Conservation (phyloP, 192 early-diverging fungal genomes). For the Coemansia sp. region DNA sequence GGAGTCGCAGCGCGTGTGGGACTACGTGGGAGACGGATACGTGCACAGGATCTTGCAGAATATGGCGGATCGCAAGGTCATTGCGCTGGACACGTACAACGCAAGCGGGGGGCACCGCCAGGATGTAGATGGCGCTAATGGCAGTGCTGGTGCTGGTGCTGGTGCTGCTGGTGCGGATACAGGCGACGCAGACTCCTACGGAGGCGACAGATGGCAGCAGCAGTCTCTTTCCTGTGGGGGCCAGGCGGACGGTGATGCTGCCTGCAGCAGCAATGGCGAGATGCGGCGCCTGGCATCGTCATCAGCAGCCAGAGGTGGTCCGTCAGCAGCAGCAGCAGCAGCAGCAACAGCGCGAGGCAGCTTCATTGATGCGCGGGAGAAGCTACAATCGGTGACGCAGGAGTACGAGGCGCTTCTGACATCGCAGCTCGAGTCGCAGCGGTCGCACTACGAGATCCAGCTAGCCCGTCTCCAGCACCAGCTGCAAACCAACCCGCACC, state of each 20-base stretch:
- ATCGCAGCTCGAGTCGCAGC: constrained; percentile 86
- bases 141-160: not conserved
- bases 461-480: constrained; percentile 60
- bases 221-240: no score
- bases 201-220: not conserved
- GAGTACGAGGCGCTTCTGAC: constrained; percentile 85
- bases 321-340: not conserved
- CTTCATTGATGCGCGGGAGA: constrained; percentile 59
- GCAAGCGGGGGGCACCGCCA: no score
- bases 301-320: no score
- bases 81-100: constrained; percentile 67
- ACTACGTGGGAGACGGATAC: constrained; percentile 95
- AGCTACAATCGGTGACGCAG: constrained; percentile 71
- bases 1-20: constrained; percentile 97
- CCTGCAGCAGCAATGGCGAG: no score
- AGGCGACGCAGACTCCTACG: no score
- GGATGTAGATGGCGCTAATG: not conserved
- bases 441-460: constrained; percentile 79
- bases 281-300: no score
- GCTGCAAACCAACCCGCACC: constrained; percentile 59
- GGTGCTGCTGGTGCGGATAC: no score
- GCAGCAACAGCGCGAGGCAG: not conserved
- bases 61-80: constrained; percentile 86
- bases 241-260: no score
- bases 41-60: constrained; percentile 96